Conservation (phyloP, 805 yeast genomes). For the Cyberlindnera bimundalis region DNA sequence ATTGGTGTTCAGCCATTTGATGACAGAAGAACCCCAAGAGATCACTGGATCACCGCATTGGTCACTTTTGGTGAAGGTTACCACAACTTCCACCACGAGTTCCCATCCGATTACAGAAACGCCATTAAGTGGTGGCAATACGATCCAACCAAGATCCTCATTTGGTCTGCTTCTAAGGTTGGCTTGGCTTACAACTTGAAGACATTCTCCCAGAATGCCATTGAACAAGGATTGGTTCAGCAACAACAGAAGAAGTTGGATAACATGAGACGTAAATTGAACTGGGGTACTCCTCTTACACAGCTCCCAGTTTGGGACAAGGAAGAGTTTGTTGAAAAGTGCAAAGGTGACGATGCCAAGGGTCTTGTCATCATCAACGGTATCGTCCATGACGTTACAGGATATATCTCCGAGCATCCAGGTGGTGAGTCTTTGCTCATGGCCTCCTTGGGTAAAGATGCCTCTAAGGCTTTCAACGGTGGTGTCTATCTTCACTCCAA, state of each 20-base stretch:
- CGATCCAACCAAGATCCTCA: slow-evolving; percentile 73
- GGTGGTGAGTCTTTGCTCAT: slow-evolving; percentile 75
- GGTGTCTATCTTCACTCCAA: slow-evolving; percentile 84
- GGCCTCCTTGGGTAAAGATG: slow-evolving; percentile 77
- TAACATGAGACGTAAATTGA: slow-evolving; percentile 53
- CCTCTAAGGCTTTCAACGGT: slow-evolving; percentile 83
- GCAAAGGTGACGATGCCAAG: slow-evolving; percentile 36
- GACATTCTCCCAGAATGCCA: slow-evolving; percentile 74
- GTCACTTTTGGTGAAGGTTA: slow-evolving; percentile 89
- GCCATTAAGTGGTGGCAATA: slow-evolving; percentile 86
- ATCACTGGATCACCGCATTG: slow-evolving; percentile 73
- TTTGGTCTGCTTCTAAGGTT: slow-evolving; percentile 54
- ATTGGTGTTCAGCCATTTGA: slow-evolving; percentile 84
- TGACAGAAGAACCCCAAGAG: slow-evolving; percentile 84
- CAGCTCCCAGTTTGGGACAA: slow-evolving; percentile 75
- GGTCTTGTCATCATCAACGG: slow-evolving; percentile 74
- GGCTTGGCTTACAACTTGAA: slow-evolving; percentile 70
- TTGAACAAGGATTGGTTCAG: slow-evolving; percentile 77
- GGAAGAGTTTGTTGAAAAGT: slow-evolving; percentile 45
- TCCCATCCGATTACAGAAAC: slow-evolving; percentile 85
- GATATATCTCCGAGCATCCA: slow-evolving; percentile 73
- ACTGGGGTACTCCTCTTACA: slow-evolving; percentile 73
- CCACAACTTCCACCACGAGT: slow-evolving; percentile 89
- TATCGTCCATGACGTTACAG: slow-evolving; percentile 72
- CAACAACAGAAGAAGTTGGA: slow-evolving; percentile 81